A percentile compares a stretch with the other conserved stretches of the same genome.
phyloP scores from a whole-genome alignment of 2,329 filamentous ascomycete species.

The Stemphylium lycopersici region DNA sequence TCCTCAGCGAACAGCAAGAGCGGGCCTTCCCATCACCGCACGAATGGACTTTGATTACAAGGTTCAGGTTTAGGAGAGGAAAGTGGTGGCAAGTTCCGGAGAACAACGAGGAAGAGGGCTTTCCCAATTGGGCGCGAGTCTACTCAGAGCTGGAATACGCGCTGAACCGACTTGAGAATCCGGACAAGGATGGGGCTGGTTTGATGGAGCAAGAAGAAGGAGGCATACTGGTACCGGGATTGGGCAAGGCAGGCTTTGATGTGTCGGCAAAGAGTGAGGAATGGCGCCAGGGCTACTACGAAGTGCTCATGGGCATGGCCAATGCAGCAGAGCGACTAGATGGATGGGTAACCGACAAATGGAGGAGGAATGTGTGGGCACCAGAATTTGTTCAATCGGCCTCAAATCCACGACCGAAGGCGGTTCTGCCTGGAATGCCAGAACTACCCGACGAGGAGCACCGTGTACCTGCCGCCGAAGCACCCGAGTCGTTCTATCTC shows the following conservation, averaged over 20 bases:
- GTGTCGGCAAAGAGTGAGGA: slow-evolving; percentile 76
- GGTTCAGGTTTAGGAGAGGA: slow-evolving; percentile 69
- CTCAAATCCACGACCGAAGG: slow-evolving; percentile 79
- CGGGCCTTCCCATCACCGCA: slow-evolving; percentile 77
- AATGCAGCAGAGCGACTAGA: slow-evolving; percentile 81
- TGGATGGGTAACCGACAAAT: slow-evolving; percentile 75
- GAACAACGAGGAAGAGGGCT: slow-evolving; percentile 63
- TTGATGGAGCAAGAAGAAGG: slow-evolving; percentile 64
- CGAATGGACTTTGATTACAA: slow-evolving; percentile 77
- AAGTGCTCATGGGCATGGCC: slow-evolving; percentile 78
- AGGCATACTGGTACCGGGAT: slow-evolving; percentile 47
- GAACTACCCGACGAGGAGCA: slow-evolving; percentile 76
- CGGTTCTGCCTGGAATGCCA: slow-evolving; percentile 68
- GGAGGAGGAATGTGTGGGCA: slow-evolving; percentile 67
- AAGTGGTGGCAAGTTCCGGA: slow-evolving; percentile 55
- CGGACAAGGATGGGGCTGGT: slow-evolving; percentile 69
- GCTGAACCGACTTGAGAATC: slow-evolving; percentile 72
- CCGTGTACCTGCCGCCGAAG: slow-evolving; percentile 68
- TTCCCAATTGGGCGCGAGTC: slow-evolving; percentile 74
- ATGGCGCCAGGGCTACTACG: slow-evolving; percentile 86
- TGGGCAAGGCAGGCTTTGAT: slow-evolving; percentile 65
- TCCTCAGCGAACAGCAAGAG: slow-evolving; percentile 78
- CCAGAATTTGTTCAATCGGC: slow-evolving; percentile 78
- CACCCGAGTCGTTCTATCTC: slow-evolving; percentile 79
- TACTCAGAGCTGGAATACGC: slow-evolving; percentile 66